Conservation (phyloP, 345 rosid species). For the Salix koriyanagi region DNA sequence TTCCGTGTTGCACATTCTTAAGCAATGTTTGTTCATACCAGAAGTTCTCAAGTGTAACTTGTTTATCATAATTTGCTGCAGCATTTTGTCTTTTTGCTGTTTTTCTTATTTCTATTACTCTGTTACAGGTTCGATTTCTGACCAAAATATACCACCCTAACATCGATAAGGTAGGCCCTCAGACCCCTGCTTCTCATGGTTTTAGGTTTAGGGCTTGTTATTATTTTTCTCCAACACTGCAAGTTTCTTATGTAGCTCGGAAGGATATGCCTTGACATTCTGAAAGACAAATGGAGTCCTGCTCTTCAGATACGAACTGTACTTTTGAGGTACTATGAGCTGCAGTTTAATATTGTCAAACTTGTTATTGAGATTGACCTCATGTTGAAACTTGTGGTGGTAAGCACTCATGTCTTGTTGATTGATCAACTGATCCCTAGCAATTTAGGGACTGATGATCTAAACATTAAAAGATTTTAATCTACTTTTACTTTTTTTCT, state of each 20-base stretch:
- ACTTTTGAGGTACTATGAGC: constrained; percentile 69
- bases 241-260: constrained; percentile 59
- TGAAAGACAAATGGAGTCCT: constrained; percentile 99
- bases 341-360: neutral
- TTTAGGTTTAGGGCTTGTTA: neutral
- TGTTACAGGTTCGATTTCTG: constrained; percentile 87
- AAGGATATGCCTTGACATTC: constrained; percentile 95
- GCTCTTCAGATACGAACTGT: constrained; percentile 98
- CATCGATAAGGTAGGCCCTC: constrained; percentile 73
- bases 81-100: neutral
- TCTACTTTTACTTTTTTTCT: neutral
- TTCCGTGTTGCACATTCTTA: neutral
- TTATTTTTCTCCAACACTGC: neutral
- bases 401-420: neutral
- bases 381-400: neutral
- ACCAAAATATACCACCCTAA: constrained; percentile 98
- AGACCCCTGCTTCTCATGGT: neutral
- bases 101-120: constrained; percentile 2
- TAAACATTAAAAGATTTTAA: neutral
- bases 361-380: neutral
- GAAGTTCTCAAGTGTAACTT: neutral
- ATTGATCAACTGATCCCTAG: neutral
- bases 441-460: neutral
- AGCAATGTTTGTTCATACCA: neutral
- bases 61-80: neutral